Evolutionary conservation across 2,329 filamentous ascomycete species (phyloP).

Genomic region (Hansfordia pulvinata): DNA sequence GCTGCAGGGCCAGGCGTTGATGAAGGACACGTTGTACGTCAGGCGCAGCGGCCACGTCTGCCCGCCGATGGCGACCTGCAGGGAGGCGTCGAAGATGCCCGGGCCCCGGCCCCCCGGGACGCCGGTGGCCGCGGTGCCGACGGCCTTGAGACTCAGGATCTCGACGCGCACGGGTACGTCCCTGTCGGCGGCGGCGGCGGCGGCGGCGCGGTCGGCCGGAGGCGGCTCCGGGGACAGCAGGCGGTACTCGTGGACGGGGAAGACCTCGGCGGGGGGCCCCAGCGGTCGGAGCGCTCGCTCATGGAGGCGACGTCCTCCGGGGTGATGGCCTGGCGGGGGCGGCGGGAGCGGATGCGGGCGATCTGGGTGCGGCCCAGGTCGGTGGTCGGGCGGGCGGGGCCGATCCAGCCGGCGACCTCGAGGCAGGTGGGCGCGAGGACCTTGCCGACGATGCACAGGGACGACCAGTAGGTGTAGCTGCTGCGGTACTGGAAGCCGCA

Average conservation of each 20-base stretch:
- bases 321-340: conserved; percentile 40
- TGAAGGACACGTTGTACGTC: conserved; percentile 51
- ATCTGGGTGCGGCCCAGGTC: conserved; percentile 59
- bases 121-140: too few species aligned
- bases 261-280: conserved; percentile 49
- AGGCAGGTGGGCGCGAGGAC: conserved; percentile 61
- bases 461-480: conserved; percentile 66
- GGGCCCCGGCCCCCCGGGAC: conserved; percentile 20
- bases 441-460: conserved; percentile 59
- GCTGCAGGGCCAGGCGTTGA: conserved; percentile 51
- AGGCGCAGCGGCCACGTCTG: conserved; percentile 50
- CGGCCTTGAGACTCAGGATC: conserved; percentile 44
- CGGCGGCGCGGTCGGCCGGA: too few species aligned
- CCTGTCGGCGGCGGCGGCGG: conserved; percentile 46
- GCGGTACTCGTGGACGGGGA: conserved; percentile 55
- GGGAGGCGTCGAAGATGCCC: conserved; percentile 42
- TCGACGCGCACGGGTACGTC: conserved; percentile 61
- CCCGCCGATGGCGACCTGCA: conserved; percentile 51
- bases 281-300: conserved; percentile 52
- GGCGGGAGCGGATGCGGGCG: conserved; percentile 49
- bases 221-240: conserved; percentile 46
- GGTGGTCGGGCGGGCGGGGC: conserved; percentile 53
- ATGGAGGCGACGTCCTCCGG: conserved; percentile 51
- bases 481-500: conserved; percentile 65
- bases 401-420: conserved; percentile 61